Evolutionary conservation across 2,329 filamentous ascomycete species (phyloP).

Genomic region (Penicillium sp.): DNA sequence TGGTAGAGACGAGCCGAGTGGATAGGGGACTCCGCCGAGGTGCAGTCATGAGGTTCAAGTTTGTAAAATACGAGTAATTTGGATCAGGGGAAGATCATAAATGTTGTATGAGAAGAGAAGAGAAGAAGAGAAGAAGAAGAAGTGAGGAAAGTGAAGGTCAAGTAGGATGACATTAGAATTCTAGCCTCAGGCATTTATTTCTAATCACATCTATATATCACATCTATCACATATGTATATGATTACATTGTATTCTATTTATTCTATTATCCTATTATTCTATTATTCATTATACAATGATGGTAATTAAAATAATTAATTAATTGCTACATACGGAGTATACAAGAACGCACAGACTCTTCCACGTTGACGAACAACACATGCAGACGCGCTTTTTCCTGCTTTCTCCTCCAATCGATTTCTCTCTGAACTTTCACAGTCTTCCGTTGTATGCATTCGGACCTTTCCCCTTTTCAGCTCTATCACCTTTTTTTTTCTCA

Average conservation of each 20-base stretch:
- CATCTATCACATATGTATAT: no score
- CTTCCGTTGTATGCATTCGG: background rate
- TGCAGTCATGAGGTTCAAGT: conserved; percentile 6
- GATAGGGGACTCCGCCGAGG: conserved; percentile 3
- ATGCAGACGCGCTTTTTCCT: conserved; percentile 9
- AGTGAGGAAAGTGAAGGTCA: background rate
- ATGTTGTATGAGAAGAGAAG: background rate
- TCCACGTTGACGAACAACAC: conserved; percentile 9
- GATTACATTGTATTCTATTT: no score
- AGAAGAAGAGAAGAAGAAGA: background rate
- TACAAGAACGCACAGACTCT: conserved; percentile 5
- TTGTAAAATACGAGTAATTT: conserved; percentile 3
- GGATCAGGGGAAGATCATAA: background rate
- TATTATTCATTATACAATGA: no score
- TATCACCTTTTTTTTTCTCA: no score
- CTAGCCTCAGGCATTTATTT: background rate
- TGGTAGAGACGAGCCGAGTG: conserved; percentile 5
- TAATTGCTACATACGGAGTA: background rate
- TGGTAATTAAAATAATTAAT: no score
- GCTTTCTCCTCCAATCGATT: conserved; percentile 18
- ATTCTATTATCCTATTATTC: no score
- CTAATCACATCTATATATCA: no score
- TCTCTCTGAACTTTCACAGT: background rate
- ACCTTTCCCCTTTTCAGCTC: background rate
- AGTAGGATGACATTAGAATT: background rate